Base-by-base conservation (phyloP, 2,329 filamentous ascomycete genomes). In the Penicillium concentricum region DNA sequence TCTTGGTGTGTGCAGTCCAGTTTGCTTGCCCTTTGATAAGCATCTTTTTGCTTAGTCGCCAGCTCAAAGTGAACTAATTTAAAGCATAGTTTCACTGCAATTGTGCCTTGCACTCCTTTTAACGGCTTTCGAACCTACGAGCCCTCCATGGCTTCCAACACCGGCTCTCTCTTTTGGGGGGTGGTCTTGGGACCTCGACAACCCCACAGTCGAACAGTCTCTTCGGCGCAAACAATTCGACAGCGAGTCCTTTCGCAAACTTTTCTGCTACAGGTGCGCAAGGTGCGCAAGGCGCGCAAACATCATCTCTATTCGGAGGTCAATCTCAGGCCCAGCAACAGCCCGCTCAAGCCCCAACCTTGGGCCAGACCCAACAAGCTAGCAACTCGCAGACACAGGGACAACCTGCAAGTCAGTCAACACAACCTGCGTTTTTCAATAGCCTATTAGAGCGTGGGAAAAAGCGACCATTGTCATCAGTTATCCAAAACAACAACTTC, bases 381-480 rank as follows among this genome's bases (percentile, higher is more conserved):
- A 62, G 58, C 60, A 47, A 53, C n/a, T 42, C 46, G n/a, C 67
- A 66, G 41, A 51, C 57, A 32, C 63, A 69, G 39, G 60, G 62
- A 20, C 67, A 67, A 53, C 51, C 65, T 50, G 60, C 71, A 26
- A 56, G 59, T 16, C 72, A 74, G 48, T 51, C 69, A 30, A 73
- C 77, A 5, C 80, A 83, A 63, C 82, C 84, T 28, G 84, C 84
- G 0, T 87, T 86, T 64, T 88, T 87, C 67, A 85, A 87, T 64
- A 84, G 84, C 61, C 70, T 88, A 35, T 72, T 88, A 22, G 85
- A 88, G 67, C 81, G 84, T 57, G 83, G 84, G 35, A 85, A 82
- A 69, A 87, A 87, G 72, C 86, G 91, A 61, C 84, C 86, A 51
- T 83, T 87, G 62, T 85, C 87, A 63, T 86, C 87, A 62, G 82